phyloP scores from a whole-genome alignment of 805 yeast species.

The Myxozyma sirexii region DNA sequence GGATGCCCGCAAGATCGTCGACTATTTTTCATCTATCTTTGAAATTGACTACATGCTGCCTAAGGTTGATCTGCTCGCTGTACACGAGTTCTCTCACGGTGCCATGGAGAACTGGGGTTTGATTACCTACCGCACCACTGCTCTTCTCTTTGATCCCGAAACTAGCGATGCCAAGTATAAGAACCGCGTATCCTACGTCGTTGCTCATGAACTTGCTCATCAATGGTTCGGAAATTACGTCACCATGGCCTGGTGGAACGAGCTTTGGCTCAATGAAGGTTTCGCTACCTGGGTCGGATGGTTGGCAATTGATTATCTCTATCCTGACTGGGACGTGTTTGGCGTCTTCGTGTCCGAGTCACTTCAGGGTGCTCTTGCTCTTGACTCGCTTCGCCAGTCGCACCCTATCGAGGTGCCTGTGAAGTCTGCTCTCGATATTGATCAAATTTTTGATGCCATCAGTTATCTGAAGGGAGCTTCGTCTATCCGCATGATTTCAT shows the following conservation, averaged over 20 bases:
- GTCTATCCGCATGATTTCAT: slow-evolving; percentile 74
- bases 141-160: slow-evolving; percentile 67
- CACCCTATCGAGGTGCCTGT: slow-evolving; percentile 86
- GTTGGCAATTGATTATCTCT: slow-evolving; percentile 65
- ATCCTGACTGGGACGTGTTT: slow-evolving; percentile 79
- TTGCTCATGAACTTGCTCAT: slow-evolving; percentile 84
- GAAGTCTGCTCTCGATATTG: slow-evolving; percentile 74
- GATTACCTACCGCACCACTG: slow-evolving; percentile 77
- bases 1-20: slow-evolving; percentile 72
- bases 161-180: slow-evolving; percentile 63
- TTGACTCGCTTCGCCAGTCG: slow-evolving; percentile 71
- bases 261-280: slow-evolving; percentile 86
- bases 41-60: slow-evolving; percentile 79
- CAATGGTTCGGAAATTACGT: slow-evolving; percentile 91
- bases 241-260: slow-evolving; percentile 95
- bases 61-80: slow-evolving; percentile 79
- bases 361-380: slow-evolving; percentile 70
- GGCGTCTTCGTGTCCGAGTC: slow-evolving; percentile 76
- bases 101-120: slow-evolving; percentile 87
- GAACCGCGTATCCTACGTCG: slow-evolving; percentile 81
- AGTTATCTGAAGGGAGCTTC: slow-evolving; percentile 83
- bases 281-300: slow-evolving; percentile 87
- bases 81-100: slow-evolving; percentile 82
- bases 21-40: slow-evolving; percentile 64
- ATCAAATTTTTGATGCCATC: slow-evolving; percentile 81